Percentiles rank a stretch among this genome's conserved stretches.
Conservation (phyloP, 2,329 filamentous ascomycete genomes). For the Bipolaris sorokiniana region DNA sequence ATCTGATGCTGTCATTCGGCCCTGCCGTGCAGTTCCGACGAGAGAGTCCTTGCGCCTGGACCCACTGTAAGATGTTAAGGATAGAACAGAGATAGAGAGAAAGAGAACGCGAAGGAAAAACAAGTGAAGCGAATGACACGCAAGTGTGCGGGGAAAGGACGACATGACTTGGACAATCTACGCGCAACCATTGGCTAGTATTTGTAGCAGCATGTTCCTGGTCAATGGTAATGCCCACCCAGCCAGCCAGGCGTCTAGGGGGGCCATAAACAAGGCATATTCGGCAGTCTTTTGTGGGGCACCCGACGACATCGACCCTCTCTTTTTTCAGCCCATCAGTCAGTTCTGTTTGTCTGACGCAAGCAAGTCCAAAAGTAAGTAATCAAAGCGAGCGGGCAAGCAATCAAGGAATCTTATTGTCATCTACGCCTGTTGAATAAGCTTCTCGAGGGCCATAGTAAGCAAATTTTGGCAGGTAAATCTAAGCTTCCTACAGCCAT, state of each 20-base stretch:
- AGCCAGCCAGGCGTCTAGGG: not conserved
- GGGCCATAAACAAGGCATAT: not conserved
- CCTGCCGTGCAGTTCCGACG: constrained; percentile 8
- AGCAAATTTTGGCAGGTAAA: too few relatives aligned
- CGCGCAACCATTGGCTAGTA: constrained; percentile 1
- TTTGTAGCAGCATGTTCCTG: constrained; percentile 10
- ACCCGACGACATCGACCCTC: too few relatives aligned
- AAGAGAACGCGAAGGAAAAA: not conserved
- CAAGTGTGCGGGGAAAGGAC: constrained; percentile 16
- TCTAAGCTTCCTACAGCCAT: too few relatives aligned
- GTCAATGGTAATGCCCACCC: not conserved
- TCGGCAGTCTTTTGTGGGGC: too few relatives aligned
- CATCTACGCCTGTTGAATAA: too few relatives aligned
- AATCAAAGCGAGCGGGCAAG: too few relatives aligned
- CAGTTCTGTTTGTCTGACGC: too few relatives aligned
- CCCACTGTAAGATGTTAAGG: not conserved
- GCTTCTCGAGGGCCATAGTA: too few relatives aligned
- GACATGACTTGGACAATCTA: constrained; percentile 5
- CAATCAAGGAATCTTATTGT: too few relatives aligned
- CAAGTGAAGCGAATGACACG: constrained; percentile 11
- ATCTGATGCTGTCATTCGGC: constrained; percentile 2
- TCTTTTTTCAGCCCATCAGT: too few relatives aligned
- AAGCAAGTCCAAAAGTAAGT: too few relatives aligned
- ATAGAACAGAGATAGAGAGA: not conserved
- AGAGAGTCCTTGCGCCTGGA: not conserved